phyloP scores from a whole-genome alignment of 306 rosid species.

The Gastrolobium villosum region DNA sequence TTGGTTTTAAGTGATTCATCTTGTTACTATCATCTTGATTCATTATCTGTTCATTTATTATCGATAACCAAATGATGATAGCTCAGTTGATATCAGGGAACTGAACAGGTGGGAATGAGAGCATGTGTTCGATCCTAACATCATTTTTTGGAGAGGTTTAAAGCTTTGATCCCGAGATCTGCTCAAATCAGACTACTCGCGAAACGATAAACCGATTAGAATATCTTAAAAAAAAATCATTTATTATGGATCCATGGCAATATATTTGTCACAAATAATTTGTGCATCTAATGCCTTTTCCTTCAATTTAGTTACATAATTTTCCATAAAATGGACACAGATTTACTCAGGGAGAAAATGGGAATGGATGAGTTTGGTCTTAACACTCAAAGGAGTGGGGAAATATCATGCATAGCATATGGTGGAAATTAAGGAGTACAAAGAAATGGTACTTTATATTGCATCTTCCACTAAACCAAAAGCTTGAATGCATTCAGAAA shows the following conservation, averaged over 20 bases:
- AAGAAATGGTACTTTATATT: slow-evolving; percentile 63
- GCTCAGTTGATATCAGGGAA: too few species aligned
- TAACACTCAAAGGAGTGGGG: slow-evolving; percentile 55
- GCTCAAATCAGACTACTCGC: too few species aligned
- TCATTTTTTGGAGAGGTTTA: too few species aligned
- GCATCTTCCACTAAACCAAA: slow-evolving; percentile 67
- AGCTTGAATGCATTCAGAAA: slow-evolving; percentile 46
- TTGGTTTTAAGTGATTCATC: slow-evolving; percentile 7
- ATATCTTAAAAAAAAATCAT: too few species aligned
- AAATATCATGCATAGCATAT: slow-evolving; percentile 46
- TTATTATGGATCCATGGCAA: too few species aligned
- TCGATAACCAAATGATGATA: neutral
- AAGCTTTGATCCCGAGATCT: too few species aligned
- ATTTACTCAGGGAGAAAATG: neutral
- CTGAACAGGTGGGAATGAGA: too few species aligned
- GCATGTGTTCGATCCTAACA: too few species aligned
- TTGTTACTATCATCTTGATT: neutral
- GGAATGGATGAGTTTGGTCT: slow-evolving; percentile 6
- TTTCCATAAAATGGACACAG: neutral
- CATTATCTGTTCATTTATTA: neutral
- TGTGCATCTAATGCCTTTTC: neutral
- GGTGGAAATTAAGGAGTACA: slow-evolving; percentile 53
- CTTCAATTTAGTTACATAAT: neutral
- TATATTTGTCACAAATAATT: too few species aligned
- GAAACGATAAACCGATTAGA: too few species aligned